phyloP scores from a whole-genome alignment of 192 early-diverging fungal genomes.

The Podila horticola region DNA sequence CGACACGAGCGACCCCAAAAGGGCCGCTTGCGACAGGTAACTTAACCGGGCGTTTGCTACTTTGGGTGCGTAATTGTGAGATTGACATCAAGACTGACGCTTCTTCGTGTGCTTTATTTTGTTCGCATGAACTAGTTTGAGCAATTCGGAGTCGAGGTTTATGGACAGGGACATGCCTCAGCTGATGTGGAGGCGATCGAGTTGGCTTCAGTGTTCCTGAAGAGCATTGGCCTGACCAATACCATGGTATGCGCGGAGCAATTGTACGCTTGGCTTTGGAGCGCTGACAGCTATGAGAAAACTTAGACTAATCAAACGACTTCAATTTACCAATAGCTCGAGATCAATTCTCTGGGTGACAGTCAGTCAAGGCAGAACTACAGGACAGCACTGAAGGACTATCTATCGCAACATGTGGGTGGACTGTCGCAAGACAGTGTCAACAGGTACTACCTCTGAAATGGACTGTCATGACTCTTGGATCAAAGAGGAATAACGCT shows the following conservation, averaged over 20 bases:
- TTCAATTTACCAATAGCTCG: conserved; percentile 28
- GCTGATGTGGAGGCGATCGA: conserved; percentile 71
- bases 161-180: conserved; percentile 61
- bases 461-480: neutral
- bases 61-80: neutral
- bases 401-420: conserved; percentile 45
- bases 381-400: conserved; percentile 55
- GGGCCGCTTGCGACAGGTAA: conserved; percentile 69
- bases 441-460: conserved; percentile 33
- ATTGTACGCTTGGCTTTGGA: too few relatives aligned
- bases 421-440: conserved; percentile 63
- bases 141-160: conserved; percentile 73
- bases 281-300: too few relatives aligned
- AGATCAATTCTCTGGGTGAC: conserved; percentile 59
- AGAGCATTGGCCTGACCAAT: conserved; percentile 39
- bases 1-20: conserved; percentile 77
- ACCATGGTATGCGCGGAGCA: conserved; percentile 12
- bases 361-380: conserved; percentile 52
- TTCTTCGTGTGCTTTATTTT: neutral
- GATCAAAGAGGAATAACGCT: neutral
- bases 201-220: conserved; percentile 59
- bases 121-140: conserved; percentile 60
- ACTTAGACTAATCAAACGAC: too few relatives aligned
- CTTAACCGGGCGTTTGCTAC: neutral
- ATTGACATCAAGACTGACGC: neutral